Percentiles rank a stretch among this genome's conserved stretches.
Evolutionary conservation across 768 basidiomycete genomes (phyloP).

Genomic region (Lentinula edodes): DNA sequence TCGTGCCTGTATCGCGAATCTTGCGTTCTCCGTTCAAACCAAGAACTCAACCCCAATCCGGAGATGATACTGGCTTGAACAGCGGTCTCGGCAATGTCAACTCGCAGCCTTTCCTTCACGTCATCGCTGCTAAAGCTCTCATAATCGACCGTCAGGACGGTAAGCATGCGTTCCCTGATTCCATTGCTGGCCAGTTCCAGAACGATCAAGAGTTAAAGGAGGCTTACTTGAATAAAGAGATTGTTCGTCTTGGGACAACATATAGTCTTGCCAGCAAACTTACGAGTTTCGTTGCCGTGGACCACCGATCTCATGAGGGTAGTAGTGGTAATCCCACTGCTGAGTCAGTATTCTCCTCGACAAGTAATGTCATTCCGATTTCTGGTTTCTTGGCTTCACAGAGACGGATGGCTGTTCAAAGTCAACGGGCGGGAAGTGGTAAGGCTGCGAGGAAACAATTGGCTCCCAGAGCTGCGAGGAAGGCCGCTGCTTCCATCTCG

Average conservation of each 20-base stretch:
- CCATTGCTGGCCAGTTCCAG: background rate
- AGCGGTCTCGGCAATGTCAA: background rate
- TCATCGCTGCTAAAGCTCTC: slow-evolving; percentile 3
- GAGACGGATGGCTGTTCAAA: background rate
- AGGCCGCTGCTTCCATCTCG: background rate
- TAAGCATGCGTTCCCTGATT: background rate
- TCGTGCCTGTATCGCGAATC: background rate
- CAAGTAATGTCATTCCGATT: background rate
- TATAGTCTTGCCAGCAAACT: slow-evolving; percentile 6
- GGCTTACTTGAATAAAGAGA: background rate
- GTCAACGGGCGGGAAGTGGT: background rate
- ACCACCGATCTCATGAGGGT: background rate
- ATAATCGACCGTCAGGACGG: slow-evolving; percentile 3
- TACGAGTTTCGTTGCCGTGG: slow-evolving; percentile 6
- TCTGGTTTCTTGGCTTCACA: background rate
- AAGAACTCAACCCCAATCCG: background rate
- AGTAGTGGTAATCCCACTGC: background rate
- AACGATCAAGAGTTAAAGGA: background rate
- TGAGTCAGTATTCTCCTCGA: background rate
- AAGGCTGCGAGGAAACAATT: background rate
- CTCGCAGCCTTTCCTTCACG: background rate
- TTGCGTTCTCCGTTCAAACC: background rate
- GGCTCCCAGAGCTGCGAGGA: background rate
- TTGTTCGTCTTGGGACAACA: slow-evolving; percentile 2
- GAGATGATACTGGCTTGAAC: background rate